Conservation (phyloP, 805 yeast species). For the Monosporozyma solicola region DNA sequence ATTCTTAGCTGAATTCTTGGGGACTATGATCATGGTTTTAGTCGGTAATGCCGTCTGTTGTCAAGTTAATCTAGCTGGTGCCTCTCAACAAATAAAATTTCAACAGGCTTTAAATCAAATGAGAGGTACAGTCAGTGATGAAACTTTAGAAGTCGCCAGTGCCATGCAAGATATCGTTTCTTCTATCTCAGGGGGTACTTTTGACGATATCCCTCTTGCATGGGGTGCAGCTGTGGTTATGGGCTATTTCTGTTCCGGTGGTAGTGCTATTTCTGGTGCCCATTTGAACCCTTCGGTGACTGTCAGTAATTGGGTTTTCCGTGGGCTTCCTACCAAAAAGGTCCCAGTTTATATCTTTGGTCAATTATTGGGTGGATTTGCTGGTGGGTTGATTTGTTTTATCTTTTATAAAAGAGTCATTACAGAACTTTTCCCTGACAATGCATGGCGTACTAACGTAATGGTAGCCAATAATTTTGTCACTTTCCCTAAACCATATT, state of each 20-base stretch:
- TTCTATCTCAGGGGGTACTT: constrained; percentile 30
- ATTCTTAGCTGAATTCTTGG: constrained; percentile 44
- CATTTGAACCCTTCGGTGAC: constrained; percentile 50
- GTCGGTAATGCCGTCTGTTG: constrained; percentile 44
- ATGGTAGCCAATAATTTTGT: constrained; percentile 38
- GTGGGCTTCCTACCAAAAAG: constrained; percentile 45
- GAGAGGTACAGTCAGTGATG: constrained; percentile 1
- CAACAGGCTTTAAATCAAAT: constrained; percentile 3
- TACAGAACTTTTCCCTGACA: constrained; percentile 18
- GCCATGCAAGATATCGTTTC: constrained; percentile 9
- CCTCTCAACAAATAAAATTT: constrained; percentile 13
- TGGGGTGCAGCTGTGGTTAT: constrained; percentile 49
- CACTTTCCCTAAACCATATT: constrained; percentile 36
- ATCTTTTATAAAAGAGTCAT: constrained; percentile 36
- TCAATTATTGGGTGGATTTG: constrained; percentile 41
- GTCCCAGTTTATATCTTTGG: constrained; percentile 38
- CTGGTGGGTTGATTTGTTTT: constrained; percentile 39
- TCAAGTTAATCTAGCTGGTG: constrained; percentile 34
- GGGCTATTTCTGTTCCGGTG: constrained; percentile 44
- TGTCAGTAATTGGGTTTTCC: constrained; percentile 36
- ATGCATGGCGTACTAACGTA: constrained; percentile 21
- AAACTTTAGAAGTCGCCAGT: constrained; percentile 3
- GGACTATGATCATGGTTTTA: constrained; percentile 37
- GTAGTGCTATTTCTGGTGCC: constrained; percentile 45
- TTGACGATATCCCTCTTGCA: constrained; percentile 36